Evolutionary conservation across 2,329 filamentous ascomycete genomes (phyloP), one percentile per base, ranked within the genome.

Genomic region (Trichoderma afroharzianum): DNA sequence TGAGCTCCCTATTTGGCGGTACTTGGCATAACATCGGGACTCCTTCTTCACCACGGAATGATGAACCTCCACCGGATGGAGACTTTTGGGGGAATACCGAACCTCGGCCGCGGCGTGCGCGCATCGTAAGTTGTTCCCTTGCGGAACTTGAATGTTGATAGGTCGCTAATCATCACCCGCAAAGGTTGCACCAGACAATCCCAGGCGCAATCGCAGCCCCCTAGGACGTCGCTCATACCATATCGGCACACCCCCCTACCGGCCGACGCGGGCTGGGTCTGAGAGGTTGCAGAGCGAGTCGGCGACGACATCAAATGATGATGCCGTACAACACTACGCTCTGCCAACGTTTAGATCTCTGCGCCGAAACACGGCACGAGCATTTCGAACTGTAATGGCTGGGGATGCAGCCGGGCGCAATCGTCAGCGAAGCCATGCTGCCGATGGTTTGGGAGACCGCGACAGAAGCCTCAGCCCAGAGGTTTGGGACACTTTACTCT

Each of bases 391-490:
- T 28, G n/a, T 63, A 30, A 26, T 62, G 11, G 36, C 64, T 8
- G 50, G 36, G 18, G 66, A 15, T 36, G 24, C 39, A 7, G 63
- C 47, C 9, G 73, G 71, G n/a, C 69, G 66, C 32, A n/a, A 12
- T 15, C 36, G 58, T 15, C 62, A 72, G 18, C 75, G 72, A 7
- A 33, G 66, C 6, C 62, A 71, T 14, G 75, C 73, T 4, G 61
- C 92, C 1, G 91, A 97, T 80, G 94, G 94, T 4, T 87, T 97
- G 18, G 94, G 94, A 47, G 94, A 97, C 81, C 92, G 94, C 72
- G 89, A 93, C 74, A 90, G 94, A 75, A 97, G 94, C 80, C 83
- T 93, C n/a, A 94, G 91, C 78, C 91, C 92, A 1, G 91, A 92
- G 68, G 85, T 85, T 1, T 98, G 95, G 95, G 92, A 95, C 72